Conservation (phyloP, 116 monocot genomes). For the Posidonia oceanica region DNA sequence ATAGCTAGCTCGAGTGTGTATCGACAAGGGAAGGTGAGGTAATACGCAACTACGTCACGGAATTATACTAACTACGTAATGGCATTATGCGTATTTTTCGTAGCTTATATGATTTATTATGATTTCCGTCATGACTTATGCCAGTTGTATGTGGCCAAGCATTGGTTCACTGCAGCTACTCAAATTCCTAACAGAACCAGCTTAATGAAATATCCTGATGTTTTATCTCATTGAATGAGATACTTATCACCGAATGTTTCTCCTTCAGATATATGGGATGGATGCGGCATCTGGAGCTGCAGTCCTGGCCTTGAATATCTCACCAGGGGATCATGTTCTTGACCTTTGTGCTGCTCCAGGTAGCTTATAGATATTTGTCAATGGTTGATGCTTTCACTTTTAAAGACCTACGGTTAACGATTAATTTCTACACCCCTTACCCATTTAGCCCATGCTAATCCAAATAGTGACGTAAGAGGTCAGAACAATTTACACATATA, state of each 20-base stretch:
- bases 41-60: background rate
- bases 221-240: background rate
- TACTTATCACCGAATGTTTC: too few species aligned
- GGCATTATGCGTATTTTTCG: background rate
- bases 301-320: slow-evolving; percentile 59
- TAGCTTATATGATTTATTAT: background rate
- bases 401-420: too few species aligned
- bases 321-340: slow-evolving; percentile 82
- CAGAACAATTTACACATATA: too few species aligned
- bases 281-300: slow-evolving; percentile 99
- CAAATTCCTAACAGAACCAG: too few species aligned
- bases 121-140: too few species aligned
- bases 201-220: too few species aligned
- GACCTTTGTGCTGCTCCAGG: slow-evolving; percentile 97
- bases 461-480: too few species aligned
- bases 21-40: slow-evolving; percentile 54
- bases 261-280: slow-evolving; percentile 85
- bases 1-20: slow-evolving; percentile 66
- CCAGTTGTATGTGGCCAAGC: too few species aligned
- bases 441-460: too few species aligned
- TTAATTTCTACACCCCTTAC: too few species aligned
- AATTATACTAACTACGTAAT: background rate
- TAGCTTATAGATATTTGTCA: slow-evolving; percentile 8
- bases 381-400: background rate
- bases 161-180: too few species aligned